A percentile compares a stretch with the other conserved stretches of the same genome.
phyloP scores from a whole-genome alignment of 2,329 filamentous ascomycete species.

The Tolypocladium sp. region DNA sequence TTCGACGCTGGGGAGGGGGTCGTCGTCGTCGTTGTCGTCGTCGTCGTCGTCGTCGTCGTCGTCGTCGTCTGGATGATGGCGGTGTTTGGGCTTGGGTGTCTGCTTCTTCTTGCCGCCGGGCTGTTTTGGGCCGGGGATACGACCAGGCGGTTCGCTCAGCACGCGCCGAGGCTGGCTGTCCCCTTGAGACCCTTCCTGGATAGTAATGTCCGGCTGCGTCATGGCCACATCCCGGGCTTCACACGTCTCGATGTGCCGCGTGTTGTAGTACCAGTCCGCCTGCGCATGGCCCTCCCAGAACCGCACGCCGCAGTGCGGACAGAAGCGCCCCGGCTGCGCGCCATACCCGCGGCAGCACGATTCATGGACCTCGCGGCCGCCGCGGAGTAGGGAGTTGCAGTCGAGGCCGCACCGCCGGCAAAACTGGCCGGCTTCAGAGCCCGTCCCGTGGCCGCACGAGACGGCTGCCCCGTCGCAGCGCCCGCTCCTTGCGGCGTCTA shows the following conservation, averaged over 20 bases:
- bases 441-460: background rate
- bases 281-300: background rate
- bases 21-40: background rate
- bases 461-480: background rate
- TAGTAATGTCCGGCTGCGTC: background rate
- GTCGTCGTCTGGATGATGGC: background rate
- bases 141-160: background rate
- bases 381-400: background rate
- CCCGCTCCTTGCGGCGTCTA: background rate
- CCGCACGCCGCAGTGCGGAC: slow-evolving; percentile 3
- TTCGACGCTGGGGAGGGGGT: background rate
- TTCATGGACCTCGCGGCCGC: background rate
- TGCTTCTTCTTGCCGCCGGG: background rate
- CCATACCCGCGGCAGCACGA: background rate
- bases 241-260: slow-evolving; percentile 2
- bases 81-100: background rate
- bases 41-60: no score
- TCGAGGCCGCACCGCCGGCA: slow-evolving; percentile 4
- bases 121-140: background rate
- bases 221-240: background rate
- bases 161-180: background rate
- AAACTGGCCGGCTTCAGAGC: background rate
- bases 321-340: background rate
- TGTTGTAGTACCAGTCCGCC: slow-evolving; percentile 1
- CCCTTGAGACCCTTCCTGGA: background rate